phyloP scores from a whole-genome alignment of 2,329 filamentous ascomycete genomes.

The Penicillium sp. region DNA sequence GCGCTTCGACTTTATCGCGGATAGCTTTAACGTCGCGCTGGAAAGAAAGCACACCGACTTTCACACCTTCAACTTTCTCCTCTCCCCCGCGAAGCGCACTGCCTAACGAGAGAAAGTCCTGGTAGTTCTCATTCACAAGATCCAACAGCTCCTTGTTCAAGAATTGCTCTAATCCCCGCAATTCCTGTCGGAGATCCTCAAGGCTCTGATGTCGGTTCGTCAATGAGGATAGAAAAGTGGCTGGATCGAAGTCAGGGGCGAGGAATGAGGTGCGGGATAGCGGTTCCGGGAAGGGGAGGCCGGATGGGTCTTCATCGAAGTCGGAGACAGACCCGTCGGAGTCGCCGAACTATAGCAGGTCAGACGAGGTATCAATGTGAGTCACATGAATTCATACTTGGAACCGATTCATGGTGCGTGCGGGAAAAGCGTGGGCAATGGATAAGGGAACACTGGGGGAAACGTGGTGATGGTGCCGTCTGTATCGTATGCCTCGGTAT shows the following conservation, averaged over 20 bases:
- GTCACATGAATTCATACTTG: slow-evolving; percentile 29
- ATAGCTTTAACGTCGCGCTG: slow-evolving; percentile 76
- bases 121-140: slow-evolving; percentile 93
- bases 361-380: neutral
- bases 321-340: slow-evolving; percentile 49
- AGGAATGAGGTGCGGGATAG: slow-evolving; percentile 83
- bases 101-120: slow-evolving; percentile 82
- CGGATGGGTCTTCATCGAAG: slow-evolving; percentile 61
- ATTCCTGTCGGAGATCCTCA: slow-evolving; percentile 83
- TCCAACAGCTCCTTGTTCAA: slow-evolving; percentile 87
- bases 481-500: neutral
- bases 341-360: slow-evolving; percentile 41
- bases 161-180: slow-evolving; percentile 74
- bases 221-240: slow-evolving; percentile 77
- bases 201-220: slow-evolving; percentile 91
- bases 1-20: slow-evolving; percentile 62
- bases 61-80: slow-evolving; percentile 85
- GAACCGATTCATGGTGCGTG: slow-evolving; percentile 33
- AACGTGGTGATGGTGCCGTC: slow-evolving; percentile 19
- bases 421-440: slow-evolving; percentile 7
- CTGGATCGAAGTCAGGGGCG: slow-evolving; percentile 71
- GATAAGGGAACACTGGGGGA: slow-evolving; percentile 11
- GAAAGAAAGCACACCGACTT: slow-evolving; percentile 83
- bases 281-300: slow-evolving; percentile 83
- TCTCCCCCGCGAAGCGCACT: slow-evolving; percentile 81